These are phyloP conservation scores for Coleophoma cylindrospora DNA, from an alignment of 2,329 filamentous ascomycete genomes.

Conservation along the genomic window DNA sequence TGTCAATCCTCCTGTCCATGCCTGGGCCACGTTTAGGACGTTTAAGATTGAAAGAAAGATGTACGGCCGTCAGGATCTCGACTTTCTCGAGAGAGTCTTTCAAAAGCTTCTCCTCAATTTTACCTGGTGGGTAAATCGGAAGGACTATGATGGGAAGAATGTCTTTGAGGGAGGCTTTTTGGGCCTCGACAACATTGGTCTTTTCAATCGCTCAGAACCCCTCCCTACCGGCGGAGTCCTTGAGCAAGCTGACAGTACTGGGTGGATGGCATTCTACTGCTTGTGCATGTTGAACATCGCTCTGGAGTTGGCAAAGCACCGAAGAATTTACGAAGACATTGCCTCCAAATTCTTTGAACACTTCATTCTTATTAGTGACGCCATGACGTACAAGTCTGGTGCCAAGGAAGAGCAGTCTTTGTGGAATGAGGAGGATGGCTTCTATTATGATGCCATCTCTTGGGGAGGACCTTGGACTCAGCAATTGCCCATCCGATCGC, in stretches of 20 bases:
- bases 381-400: slow-evolving; percentile 80
- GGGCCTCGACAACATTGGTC: slow-evolving; percentile 91
- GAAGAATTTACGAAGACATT: slow-evolving; percentile 92
- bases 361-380: slow-evolving; percentile 96
- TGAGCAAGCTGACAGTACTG: slow-evolving; percentile 95
- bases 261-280: slow-evolving; percentile 99
- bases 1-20: slow-evolving; percentile 93
- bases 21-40: slow-evolving; percentile 89
- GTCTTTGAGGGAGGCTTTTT: slow-evolving; percentile 96
- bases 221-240: slow-evolving; percentile 88
- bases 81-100: slow-evolving; percentile 94
- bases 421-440: slow-evolving; percentile 95
- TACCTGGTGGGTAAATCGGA: slow-evolving; percentile 99
- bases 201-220: slow-evolving; percentile 96
- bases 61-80: slow-evolving; percentile 89
- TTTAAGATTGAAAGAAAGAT: slow-evolving; percentile 99
- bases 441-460: slow-evolving; percentile 98
- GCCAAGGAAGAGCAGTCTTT: slow-evolving; percentile 73
- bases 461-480: slow-evolving; percentile 93
- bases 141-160: slow-evolving; percentile 91
- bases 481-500: slow-evolving; percentile 84
- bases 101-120: slow-evolving; percentile 95
- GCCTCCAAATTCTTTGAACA: slow-evolving; percentile 99
- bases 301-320: slow-evolving; percentile 89
- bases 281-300: slow-evolving; percentile 96